phyloP scores from a whole-genome alignment of 495 filamentous ascomycete genomes.

The Hypoxylon rickii region DNA sequence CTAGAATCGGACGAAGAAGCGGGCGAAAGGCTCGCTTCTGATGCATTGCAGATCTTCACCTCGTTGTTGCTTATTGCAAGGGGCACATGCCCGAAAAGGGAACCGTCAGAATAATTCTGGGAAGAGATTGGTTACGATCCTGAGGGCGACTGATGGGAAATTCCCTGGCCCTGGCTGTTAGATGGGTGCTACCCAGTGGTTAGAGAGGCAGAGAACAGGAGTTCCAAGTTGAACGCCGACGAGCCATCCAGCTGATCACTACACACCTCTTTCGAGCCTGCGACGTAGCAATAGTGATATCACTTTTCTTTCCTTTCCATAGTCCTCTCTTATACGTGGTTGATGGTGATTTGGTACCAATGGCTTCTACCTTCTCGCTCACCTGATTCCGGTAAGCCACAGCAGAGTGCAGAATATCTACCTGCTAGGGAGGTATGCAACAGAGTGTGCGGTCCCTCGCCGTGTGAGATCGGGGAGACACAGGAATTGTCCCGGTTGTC shows the following conservation, averaged over 20 bases:
- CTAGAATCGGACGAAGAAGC: too few relatives aligned
- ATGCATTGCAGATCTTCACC: too few relatives aligned
- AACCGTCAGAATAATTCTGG: too few relatives aligned
- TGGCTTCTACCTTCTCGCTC: background rate
- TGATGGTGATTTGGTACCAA: conserved; percentile 29
- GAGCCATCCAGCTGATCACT: conserved; percentile 1
- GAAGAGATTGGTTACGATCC: too few relatives aligned
- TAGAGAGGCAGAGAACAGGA: background rate
- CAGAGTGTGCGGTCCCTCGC: conserved; percentile 9
- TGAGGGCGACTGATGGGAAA: too few relatives aligned
- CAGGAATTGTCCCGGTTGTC: background rate
- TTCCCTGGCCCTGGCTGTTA: too few relatives aligned
- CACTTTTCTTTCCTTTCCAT: conserved; percentile 3
- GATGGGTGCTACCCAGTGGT: too few relatives aligned
- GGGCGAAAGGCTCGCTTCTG: too few relatives aligned
- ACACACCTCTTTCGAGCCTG: conserved; percentile 11
- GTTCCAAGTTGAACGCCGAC: background rate
- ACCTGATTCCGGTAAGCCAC: conserved; percentile 26
- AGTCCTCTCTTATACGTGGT: conserved; percentile 23
- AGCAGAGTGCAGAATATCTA: too few relatives aligned
- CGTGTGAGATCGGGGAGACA: background rate
- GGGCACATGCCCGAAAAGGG: too few relatives aligned
- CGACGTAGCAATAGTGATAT: conserved; percentile 26
- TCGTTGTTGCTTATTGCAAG: too few relatives aligned
- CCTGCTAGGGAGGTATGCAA: too few relatives aligned